Evolutionary conservation across 257 asterid species (phyloP), one percentile per base, ranked within the genome.

Genomic region (Solanum verrucosum): DNA sequence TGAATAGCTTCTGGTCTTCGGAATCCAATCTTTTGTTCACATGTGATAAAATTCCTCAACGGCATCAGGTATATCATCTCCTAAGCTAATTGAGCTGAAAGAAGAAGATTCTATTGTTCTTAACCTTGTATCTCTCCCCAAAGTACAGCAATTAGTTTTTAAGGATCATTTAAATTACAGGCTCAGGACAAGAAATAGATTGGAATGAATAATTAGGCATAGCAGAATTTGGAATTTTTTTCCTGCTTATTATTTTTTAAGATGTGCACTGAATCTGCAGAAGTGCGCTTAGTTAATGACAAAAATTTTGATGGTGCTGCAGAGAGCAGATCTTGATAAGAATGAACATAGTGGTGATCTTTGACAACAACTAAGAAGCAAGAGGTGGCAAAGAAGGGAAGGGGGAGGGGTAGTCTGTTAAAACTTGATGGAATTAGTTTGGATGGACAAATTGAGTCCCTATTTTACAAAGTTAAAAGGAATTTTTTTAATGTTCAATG

Each of bases 1-100:
- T 38, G 89, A 96, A 96, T 21, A 94, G 56, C 77, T 98, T 92
- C 90, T 93, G 97, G 84, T 95, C 96, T 68, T 90, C 90, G 79
- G 83, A 42, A 65, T 67, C 85, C 70, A 89, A 90, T 13, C 88
- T 91, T 52, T 87, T 91, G 79, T 90, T 89, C 34, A 70, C 70
- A 5, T 92, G 92, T 34, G 93, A 82, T 90, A 90, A 18, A 93
- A 89, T 91, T 93, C 98, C 83, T 92, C 93, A 63, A 96, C 90
- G 89, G 93, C 95, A 82, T 93, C 8, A 93, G 91, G 86, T 91
- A 91, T 34, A 90, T 83, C 74, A 93, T 91, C 86, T 96, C 95
- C 83, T 86, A 91, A 5, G 92, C 79, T 87, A 56, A 81, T 46
- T 46, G 68, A 81, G 20, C 29, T 27, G 68, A 81, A 46, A 29